A percentile compares a stretch with the other conserved stretches of the same genome.
These are phyloP conservation scores for Cryptomeria japonica DNA, from an alignment of 75 land plant genomes.

Conservation along the genomic window DNA sequence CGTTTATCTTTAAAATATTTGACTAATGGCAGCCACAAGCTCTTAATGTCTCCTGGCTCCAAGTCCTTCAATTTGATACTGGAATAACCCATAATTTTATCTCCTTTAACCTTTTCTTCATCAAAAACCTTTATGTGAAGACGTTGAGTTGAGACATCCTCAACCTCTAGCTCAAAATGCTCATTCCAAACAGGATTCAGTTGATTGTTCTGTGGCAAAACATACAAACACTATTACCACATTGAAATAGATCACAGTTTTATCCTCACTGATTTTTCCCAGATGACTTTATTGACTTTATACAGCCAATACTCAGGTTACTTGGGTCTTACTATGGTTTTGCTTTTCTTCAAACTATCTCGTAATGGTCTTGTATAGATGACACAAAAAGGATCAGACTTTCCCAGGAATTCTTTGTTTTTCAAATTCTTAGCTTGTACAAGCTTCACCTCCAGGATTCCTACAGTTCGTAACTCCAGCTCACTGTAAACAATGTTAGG, in stretches of 20 bases:
- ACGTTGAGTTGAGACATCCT: constrained; percentile 74
- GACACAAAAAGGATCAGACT: constrained; percentile 91
- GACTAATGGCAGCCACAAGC: constrained; percentile 71
- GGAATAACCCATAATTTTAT: constrained; percentile 80
- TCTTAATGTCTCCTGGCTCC: constrained; percentile 67
- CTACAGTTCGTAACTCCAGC: constrained; percentile 72
- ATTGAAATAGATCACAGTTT: background rate
- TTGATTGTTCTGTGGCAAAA: constrained; percentile 66
- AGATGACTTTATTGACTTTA: background rate
- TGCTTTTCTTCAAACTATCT: constrained; percentile 79
- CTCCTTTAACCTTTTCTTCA: constrained; percentile 68
- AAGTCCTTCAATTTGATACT: constrained; percentile 52
- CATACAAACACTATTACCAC: background rate
- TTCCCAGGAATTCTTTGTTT: constrained; percentile 77
- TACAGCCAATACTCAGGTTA: background rate
- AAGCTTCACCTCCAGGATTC: constrained; percentile 84
- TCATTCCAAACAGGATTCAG: constrained; percentile 95
- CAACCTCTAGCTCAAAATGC: constrained; percentile 82
- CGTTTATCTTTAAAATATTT: constrained; percentile 61
- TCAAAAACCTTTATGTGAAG: constrained; percentile 69
- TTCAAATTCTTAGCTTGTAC: constrained; percentile 82
- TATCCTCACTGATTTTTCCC: background rate
- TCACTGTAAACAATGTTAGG: constrained; percentile 30
- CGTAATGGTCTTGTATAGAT: constrained; percentile 70
- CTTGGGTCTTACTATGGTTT: constrained; percentile 71